Evolutionary conservation across 495 filamentous ascomycete species (phyloP).

Genomic region (Penicillium turbatum): DNA sequence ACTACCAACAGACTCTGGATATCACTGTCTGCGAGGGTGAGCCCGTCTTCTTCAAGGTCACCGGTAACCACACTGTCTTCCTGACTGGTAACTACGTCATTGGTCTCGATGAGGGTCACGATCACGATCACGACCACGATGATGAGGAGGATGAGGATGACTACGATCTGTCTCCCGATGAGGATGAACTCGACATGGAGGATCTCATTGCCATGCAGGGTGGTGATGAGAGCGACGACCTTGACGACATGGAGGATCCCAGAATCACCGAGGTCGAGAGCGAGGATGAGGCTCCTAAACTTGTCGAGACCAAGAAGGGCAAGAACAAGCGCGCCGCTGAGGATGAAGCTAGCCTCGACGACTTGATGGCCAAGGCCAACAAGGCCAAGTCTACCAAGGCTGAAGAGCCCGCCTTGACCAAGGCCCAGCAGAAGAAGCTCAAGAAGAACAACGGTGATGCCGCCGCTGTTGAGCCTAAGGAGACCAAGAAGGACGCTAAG

Average conservation of each 20-base stretch:
- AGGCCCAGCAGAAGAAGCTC: slow-evolving; percentile 97
- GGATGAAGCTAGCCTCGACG: slow-evolving; percentile 61
- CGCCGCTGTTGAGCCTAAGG: slow-evolving; percentile 47
- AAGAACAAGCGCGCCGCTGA: slow-evolving; percentile 87
- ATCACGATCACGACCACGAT: slow-evolving; percentile 51
- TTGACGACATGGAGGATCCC: slow-evolving; percentile 73
- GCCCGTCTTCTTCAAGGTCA: slow-evolving; percentile 83
- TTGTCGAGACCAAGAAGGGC: slow-evolving; percentile 73
- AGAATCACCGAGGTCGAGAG: slow-evolving; percentile 80
- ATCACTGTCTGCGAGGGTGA: slow-evolving; percentile 84
- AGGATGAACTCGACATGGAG: slow-evolving; percentile 56
- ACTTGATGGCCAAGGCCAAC: slow-evolving; percentile 68
- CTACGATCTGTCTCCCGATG: slow-evolving; percentile 78
- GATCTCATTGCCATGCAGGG: slow-evolving; percentile 47
- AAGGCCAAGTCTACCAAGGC: slow-evolving; percentile 55
- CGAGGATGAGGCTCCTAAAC: slow-evolving; percentile 77
- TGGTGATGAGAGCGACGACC: slow-evolving; percentile 77
- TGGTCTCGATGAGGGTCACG: slow-evolving; percentile 47
- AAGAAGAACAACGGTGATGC: slow-evolving; percentile 96
- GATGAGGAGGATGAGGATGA: slow-evolving; percentile 68
- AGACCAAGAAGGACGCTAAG: slow-evolving; percentile 47
- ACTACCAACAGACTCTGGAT: slow-evolving; percentile 93
- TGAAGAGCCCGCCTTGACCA: slow-evolving; percentile 65
- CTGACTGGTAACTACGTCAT: slow-evolving; percentile 94
- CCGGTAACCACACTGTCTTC: slow-evolving; percentile 83